Evolutionary conservation across 1,139 yeast species (phyloP), one percentile per base, ranked within the genome.

Genomic region (Magnusiomyces tetraspermus): DNA sequence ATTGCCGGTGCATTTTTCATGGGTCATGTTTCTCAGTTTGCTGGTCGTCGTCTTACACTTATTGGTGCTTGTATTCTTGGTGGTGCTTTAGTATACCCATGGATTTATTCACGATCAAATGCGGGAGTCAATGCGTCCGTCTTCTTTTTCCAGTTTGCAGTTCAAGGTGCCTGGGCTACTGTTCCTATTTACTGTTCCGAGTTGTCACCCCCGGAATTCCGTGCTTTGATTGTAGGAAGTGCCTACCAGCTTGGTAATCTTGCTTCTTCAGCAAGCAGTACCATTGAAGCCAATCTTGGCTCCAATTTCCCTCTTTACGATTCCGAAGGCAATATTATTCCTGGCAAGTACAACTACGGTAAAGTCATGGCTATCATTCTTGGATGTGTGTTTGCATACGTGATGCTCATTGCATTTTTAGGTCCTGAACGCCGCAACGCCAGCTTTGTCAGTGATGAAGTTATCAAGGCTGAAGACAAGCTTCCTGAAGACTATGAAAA

Each of bases 131-230:
- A 85, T 63, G 94, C 92, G 4, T 84, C 86, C 54, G 92, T 76
- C 1, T 86, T 85, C 69, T 85, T 83, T 71, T 70, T 86, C 61
- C 95, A 87, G 68, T 80, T 82, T 63, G 81, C 81, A 60, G 92
- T 86, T 49, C 95, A 85, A 68, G 95, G 95, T 58, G 85, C 88
- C 19, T 87, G 95, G 89, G 94, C 95, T 60, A 85, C 85, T 46
- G 76, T 84, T 59, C 95, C 95, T 52, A 78, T 84, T 58, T 88
- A 85, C 67, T 72, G 85, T 51, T 75, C 86, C 1, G 95, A 85
- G 68, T 74, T 86, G 58, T 78, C 92, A 15, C 83, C 83, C 46
- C 92, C 90, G 23, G 82, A 83, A 59, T 83, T 82, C 70, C 76
- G 85, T 65, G 75, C 90, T 2, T 81, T 85, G 60, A 82, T 83